Conservation (phyloP, 371 early-diverging fungal genomes). For the Apophysomyces variabilis region DNA sequence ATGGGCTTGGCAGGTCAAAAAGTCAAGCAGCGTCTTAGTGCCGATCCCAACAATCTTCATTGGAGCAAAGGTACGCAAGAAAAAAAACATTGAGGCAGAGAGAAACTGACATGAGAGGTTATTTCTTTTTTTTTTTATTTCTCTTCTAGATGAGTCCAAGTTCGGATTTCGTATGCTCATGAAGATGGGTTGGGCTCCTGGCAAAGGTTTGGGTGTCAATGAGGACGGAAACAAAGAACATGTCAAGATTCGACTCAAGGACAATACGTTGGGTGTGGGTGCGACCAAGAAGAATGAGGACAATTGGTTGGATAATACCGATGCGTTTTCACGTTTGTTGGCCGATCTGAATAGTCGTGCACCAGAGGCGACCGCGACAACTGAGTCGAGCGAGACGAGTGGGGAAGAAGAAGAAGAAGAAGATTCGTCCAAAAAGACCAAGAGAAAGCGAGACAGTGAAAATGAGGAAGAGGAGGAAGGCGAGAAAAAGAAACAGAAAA, state of each 20-base stretch:
- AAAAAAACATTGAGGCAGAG: not conserved
- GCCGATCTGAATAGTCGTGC: slow-evolving; percentile 69
- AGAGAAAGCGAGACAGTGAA: slow-evolving; percentile 39
- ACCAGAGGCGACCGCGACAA: slow-evolving; percentile 12
- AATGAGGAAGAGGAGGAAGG: slow-evolving; percentile 31
- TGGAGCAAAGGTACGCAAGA: slow-evolving; percentile 80
- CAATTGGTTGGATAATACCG: slow-evolving; percentile 94
- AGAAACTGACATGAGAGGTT: not conserved
- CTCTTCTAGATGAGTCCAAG: slow-evolving; percentile 71
- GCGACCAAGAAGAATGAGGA: slow-evolving; percentile 84
- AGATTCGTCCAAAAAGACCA: slow-evolving; percentile 14
- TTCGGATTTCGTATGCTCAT: slow-evolving; percentile 90
- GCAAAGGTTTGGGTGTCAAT: slow-evolving; percentile 90
- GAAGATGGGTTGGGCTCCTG: slow-evolving; percentile 96
- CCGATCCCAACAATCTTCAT: slow-evolving; percentile 90
- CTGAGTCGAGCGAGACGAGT: slow-evolving; percentile 6
- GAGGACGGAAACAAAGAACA: slow-evolving; percentile 83
- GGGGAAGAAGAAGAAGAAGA: slow-evolving; percentile 16
- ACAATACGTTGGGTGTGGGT: slow-evolving; percentile 85
- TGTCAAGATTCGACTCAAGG: slow-evolving; percentile 81
- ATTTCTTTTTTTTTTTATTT: too few relatives aligned
- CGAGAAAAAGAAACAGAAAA: slow-evolving; percentile 3
- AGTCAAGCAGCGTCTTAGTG: slow-evolving; percentile 80
- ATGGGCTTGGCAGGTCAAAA: slow-evolving; percentile 88
- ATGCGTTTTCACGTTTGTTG: slow-evolving; percentile 86